These are phyloP conservation scores for Ascochyta koolunga DNA, from an alignment of 2,329 filamentous ascomycete species.

Conservation along the genomic window DNA sequence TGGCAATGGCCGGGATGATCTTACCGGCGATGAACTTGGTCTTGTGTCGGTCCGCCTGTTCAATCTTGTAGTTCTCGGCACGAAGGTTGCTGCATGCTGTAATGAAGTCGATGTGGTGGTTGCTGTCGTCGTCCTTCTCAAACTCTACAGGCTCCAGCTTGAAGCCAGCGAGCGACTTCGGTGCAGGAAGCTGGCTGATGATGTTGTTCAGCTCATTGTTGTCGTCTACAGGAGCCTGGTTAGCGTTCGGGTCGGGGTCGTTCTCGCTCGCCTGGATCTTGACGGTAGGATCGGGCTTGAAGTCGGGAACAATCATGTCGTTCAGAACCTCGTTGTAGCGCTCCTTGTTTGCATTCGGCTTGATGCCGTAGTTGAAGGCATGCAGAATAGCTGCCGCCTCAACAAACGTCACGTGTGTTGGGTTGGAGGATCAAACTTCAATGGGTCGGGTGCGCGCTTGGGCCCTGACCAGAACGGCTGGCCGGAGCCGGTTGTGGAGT, in stretches of 20 bases:
- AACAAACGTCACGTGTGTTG: slow-evolving; percentile 86
- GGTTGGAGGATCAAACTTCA: slow-evolving; percentile 86
- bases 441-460: slow-evolving; percentile 90
- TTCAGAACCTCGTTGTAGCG: slow-evolving; percentile 83
- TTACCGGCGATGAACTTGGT: slow-evolving; percentile 99
- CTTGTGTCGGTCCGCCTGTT: slow-evolving; percentile 90
- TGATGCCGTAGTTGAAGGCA: slow-evolving; percentile 97
- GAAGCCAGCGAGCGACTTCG: slow-evolving; percentile 83
- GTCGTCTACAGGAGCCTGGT: slow-evolving; percentile 68
- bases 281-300: slow-evolving; percentile 84
- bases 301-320: slow-evolving; percentile 94
- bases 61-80: slow-evolving; percentile 97
- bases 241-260: slow-evolving; percentile 89
- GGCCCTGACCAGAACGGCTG: slow-evolving; percentile 97
- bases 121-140: slow-evolving; percentile 97
- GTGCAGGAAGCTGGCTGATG: slow-evolving; percentile 72
- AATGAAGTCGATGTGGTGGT: slow-evolving; percentile 99
- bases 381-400: slow-evolving; percentile 89
- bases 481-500: slow-evolving; percentile 84
- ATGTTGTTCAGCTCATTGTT: slow-evolving; percentile 77
- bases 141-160: slow-evolving; percentile 93
- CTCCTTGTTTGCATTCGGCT: slow-evolving; percentile 74
- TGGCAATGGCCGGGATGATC: slow-evolving; percentile 98
- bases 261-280: slow-evolving; percentile 97
- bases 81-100: slow-evolving; percentile 95